phyloP scores from a whole-genome alignment of 2,329 filamentous ascomycete genomes.

The Neonectria sp. region DNA sequence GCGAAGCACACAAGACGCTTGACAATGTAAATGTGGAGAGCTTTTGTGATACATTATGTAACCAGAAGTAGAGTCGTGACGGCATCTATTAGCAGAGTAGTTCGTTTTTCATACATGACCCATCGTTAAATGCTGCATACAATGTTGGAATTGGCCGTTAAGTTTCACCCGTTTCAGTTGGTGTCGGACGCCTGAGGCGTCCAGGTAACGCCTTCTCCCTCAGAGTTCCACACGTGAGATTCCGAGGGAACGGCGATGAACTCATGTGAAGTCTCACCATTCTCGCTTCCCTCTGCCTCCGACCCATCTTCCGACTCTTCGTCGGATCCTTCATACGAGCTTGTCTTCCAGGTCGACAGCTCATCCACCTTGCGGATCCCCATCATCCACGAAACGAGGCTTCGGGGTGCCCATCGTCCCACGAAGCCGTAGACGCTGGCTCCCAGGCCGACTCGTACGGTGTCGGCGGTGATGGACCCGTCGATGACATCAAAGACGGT shows the following conservation, averaged over 20 bases:
- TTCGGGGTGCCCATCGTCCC: slow-evolving; percentile 82
- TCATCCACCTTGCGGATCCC: slow-evolving; percentile 77
- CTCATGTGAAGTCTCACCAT: slow-evolving; percentile 55
- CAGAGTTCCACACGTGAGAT: slow-evolving; percentile 58
- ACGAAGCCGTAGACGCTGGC: slow-evolving; percentile 89
- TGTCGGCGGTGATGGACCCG: slow-evolving; percentile 70
- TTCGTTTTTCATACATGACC: slow-evolving; percentile 44
- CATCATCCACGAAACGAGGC: slow-evolving; percentile 94
- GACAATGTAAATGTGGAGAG: slow-evolving; percentile 8
- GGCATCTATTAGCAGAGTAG: slow-evolving; percentile 49
- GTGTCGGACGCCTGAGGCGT: slow-evolving; percentile 47
- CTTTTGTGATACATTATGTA: slow-evolving; percentile 37
- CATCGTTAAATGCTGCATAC: slow-evolving; percentile 42
- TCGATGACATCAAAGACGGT: slow-evolving; percentile 92
- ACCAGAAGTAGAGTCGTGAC: slow-evolving; percentile 47
- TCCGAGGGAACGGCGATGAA: slow-evolving; percentile 67
- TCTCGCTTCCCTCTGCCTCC: slow-evolving; percentile 51
- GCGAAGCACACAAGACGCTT: background rate
- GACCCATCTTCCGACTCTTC: slow-evolving; percentile 54
- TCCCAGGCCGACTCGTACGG: slow-evolving; percentile 87
- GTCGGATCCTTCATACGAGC: slow-evolving; percentile 56
- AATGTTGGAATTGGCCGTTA: slow-evolving; percentile 34
- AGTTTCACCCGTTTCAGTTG: slow-evolving; percentile 36
- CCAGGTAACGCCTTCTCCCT: slow-evolving; percentile 64
- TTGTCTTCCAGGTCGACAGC: slow-evolving; percentile 68